Evolutionary conservation across 1,284 basidiomycete genomes (phyloP), one percentile per base, ranked within the genome.

Genomic region (Rhodotorula sp.): DNA sequence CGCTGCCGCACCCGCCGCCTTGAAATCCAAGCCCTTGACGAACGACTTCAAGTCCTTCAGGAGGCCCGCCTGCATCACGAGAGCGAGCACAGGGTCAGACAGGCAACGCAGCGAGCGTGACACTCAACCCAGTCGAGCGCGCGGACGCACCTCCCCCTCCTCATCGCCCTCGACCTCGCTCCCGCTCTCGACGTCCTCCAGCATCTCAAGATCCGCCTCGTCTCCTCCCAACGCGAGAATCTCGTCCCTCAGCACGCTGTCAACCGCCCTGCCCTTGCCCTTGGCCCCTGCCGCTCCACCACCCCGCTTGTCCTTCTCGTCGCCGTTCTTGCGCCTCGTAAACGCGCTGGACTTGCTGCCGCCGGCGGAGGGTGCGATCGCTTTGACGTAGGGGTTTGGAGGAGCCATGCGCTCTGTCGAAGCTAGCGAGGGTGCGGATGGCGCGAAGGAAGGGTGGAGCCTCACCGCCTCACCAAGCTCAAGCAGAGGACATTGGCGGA

Each of bases 11-110:
- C 67, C 70, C 10, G 76, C 71, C 17, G 70, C 73, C 27, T 76
- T 78, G 59, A 86, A 83, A 72, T 86, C 84, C 49, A 89, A 80
- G 2, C 80, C 83, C 74, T 86, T 84, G 76, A 89, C 81, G 78
- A 89, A 87, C 59, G 68, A 66, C 24, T 53, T 57, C n/a, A 75
- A 59, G 24, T 75, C 74, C 24, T 84, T 83, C 3, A 85, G 83
- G 24, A 89, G 81, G 72, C 62, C 68, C 19, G 64, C 61, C 70
- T 74, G 49, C 8, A 44, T 44, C 39, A 34, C 0, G 13, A 4
- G 22, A 30, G 2, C 19, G 9, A 49, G 29, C 24, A 46, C 13
- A 13, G 27, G 6, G 30, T 29, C 24, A 61, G 54, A 30, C 27
- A 27, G 29, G 4, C 76, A 73, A 59, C 61, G 78, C 76, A 56